phyloP scores from a whole-genome alignment of 2,329 filamentous ascomycete genomes.

The Fusarium subglutinans region DNA sequence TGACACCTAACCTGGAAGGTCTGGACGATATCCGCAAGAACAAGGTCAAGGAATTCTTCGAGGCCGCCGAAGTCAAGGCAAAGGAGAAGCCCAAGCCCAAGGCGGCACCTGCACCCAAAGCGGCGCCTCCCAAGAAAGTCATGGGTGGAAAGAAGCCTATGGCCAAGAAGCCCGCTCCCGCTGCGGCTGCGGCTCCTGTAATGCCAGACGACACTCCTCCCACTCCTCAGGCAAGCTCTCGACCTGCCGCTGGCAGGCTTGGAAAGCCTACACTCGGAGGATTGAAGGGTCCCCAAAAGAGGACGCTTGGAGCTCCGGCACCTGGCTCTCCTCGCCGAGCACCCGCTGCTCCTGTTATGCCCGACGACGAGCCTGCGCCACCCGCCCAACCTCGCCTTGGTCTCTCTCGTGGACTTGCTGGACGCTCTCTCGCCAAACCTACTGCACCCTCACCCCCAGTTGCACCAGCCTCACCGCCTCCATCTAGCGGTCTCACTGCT shows the following conservation, averaged over 20 bases:
- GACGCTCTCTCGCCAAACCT: slow-evolving; percentile 85
- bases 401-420: slow-evolving; percentile 81
- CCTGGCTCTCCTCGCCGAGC: slow-evolving; percentile 66
- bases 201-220: slow-evolving; percentile 61
- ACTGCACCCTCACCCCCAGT: slow-evolving; percentile 59
- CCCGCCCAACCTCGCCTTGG: slow-evolving; percentile 70
- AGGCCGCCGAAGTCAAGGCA: slow-evolving; percentile 63
- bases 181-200: slow-evolving; percentile 49
- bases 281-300: slow-evolving; percentile 69
- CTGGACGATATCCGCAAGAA: slow-evolving; percentile 95
- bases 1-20: slow-evolving; percentile 91
- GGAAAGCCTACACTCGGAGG: slow-evolving; percentile 65
- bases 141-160: slow-evolving; percentile 54
- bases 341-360: slow-evolving; percentile 57
- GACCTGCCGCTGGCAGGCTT: slow-evolving; percentile 60
- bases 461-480: slow-evolving; percentile 65
- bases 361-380: slow-evolving; percentile 69
- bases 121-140: slow-evolving; percentile 60
- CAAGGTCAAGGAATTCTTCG: slow-evolving; percentile 94
- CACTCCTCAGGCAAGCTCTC: slow-evolving; percentile 67
- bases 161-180: slow-evolving; percentile 56
- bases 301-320: slow-evolving; percentile 59
- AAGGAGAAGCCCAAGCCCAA: slow-evolving; percentile 82
- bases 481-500: slow-evolving; percentile 73
- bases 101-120: slow-evolving; percentile 64